Evolutionary conservation across 2,329 filamentous ascomycete species (phyloP).

Genomic region (Diplocarpon rosae): DNA sequence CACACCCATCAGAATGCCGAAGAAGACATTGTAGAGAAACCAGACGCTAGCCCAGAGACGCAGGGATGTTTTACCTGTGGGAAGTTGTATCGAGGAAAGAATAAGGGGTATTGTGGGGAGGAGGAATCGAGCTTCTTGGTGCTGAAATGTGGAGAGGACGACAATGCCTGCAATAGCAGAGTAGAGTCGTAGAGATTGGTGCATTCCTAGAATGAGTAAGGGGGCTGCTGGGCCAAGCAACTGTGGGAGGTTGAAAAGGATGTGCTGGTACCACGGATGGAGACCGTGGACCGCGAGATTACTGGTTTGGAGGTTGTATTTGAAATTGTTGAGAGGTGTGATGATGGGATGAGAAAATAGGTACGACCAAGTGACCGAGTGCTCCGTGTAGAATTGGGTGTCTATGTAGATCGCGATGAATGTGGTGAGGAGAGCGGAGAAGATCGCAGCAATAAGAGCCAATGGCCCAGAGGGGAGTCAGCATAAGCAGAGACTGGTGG

Average conservation of each 20-base stretch:
- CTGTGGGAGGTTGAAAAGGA: constrained; percentile 59
- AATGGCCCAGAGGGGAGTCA: constrained; percentile 35
- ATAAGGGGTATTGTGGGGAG: constrained; percentile 68
- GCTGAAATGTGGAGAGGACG: constrained; percentile 62
- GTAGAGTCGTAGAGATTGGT: constrained; percentile 50
- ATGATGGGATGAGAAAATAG: constrained; percentile 56
- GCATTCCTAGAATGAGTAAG: constrained; percentile 47
- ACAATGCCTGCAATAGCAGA: constrained; percentile 64
- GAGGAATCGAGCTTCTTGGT: constrained; percentile 72
- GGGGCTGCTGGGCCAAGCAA: constrained; percentile 59
- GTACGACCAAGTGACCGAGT: constrained; percentile 52
- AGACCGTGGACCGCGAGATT: constrained; percentile 69
- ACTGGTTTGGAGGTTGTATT: constrained; percentile 58
- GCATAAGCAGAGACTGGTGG: neutral
- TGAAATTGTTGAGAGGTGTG: constrained; percentile 67
- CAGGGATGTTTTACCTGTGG: constrained; percentile 38
- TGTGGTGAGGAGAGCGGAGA: constrained; percentile 56
- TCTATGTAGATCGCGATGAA: constrained; percentile 69
- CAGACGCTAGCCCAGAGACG: constrained; percentile 50
- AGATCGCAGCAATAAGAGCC: constrained; percentile 50
- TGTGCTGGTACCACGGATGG: constrained; percentile 69
- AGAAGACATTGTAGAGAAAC: constrained; percentile 57
- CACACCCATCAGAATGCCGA: constrained; percentile 65
- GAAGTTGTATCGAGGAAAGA: constrained; percentile 60
- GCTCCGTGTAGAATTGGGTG: constrained; percentile 67